Percentiles rank a stretch among this genome's conserved stretches.
These are phyloP conservation scores for Nitzschia putrida DNA, from an alignment of 108 stramenopile genomes.

Conservation along the genomic window DNA sequence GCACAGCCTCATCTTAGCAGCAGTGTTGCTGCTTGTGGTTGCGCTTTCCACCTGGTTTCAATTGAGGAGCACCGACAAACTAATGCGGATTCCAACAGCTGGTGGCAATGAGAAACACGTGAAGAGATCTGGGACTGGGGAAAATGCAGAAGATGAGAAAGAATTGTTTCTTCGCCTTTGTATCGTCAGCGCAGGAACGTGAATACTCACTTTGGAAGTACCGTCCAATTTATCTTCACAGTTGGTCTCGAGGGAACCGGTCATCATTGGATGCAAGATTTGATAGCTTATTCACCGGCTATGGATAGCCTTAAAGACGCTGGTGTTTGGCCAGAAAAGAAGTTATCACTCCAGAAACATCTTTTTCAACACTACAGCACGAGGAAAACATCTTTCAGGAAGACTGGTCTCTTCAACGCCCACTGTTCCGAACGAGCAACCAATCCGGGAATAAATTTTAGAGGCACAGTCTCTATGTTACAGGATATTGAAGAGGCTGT, in stretches of 20 bases:
- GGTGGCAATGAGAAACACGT: no score
- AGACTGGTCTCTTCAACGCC: background rate
- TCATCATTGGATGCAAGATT: slow-evolving; percentile 21
- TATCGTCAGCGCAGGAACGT: no score
- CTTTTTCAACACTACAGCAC: background rate
- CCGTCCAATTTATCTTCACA: slow-evolving; percentile 15
- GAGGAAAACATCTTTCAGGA: background rate
- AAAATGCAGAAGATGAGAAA: no score
- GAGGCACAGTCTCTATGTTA: background rate
- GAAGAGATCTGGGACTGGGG: no score
- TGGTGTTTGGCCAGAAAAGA: background rate
- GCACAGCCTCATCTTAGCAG: no score
- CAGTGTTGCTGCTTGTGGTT: no score
- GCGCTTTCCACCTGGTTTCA: no score
- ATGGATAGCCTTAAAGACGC: background rate
- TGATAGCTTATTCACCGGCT: slow-evolving; percentile 2
- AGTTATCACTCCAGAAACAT: no score
- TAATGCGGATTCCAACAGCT: no score
- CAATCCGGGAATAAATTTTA: background rate
- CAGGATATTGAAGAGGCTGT: background rate
- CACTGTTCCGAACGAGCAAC: background rate
- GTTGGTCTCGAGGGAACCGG: slow-evolving; percentile 32
- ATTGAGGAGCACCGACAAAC: no score
- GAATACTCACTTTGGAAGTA: background rate
- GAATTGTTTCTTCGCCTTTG: no score